Base-by-base conservation (phyloP, 352 stramenopile genomes). In the Phytophthora multivora region DNA sequence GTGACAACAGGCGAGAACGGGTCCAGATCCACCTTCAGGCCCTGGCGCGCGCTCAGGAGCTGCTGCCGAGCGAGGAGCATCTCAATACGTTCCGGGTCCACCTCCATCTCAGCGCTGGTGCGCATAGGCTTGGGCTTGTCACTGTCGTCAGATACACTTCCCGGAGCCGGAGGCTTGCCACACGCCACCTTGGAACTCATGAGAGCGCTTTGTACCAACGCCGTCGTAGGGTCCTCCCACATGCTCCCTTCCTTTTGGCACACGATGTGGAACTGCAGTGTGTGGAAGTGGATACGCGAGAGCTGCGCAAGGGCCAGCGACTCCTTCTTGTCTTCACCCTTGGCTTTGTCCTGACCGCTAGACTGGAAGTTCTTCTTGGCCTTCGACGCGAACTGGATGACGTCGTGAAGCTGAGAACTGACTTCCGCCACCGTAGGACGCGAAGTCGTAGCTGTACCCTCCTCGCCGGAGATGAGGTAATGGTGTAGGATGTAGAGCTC, bases 191-290 rank as follows among this genome's bases (percentile, higher is more conserved):
- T 94, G 19, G 80, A 88, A 46, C 83, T 93, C 80, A 94, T 91
- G 43, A 94, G 79, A 33, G 83, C 74, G 38, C 80, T 90, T 49
- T 94, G 83, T 13, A 93, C 64, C 26, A 94, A 62, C 26, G 86
- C 81, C 21, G 70, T 79, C 38, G 75, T 93, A 18, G 86, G 83
- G 51, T 91, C 78, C 26, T 79, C 80, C 83, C 83, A 93, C 25
- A 79, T 83, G 43, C 77, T 77, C 6, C 68, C 71, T 7, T 77
- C 49, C 46, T 80, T 75, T 48, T 95, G 86, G 66, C 86, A 95
- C 21, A 91, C 79, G 59, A 95, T 91, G 69, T 95, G 86, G 66
- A 95, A 95, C 43, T 93, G 86, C 21, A 95, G 72, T 43, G 86
- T 94, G 64, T 94, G 86, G 65, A 94, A 94, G 65, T 94, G 86